These are phyloP conservation scores for Ambrosia hybrid DNA, from an alignment of 140 eudicot species.

Conservation along the genomic window DNA sequence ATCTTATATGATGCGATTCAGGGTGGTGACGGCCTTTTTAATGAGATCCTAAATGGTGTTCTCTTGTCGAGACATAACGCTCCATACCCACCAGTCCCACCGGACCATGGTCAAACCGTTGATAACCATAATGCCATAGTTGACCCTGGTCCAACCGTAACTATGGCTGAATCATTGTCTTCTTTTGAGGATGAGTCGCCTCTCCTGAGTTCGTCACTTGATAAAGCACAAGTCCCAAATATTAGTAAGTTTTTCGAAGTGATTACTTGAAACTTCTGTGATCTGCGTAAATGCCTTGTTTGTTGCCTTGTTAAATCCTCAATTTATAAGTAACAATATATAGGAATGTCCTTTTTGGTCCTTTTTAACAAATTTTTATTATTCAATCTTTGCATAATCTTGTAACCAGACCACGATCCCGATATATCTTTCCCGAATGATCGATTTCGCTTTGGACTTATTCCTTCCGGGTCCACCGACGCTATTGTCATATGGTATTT, in stretches of 20 bases:
- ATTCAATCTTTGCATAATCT: background rate
- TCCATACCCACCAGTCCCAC: slow-evolving; percentile 63
- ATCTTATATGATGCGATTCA: slow-evolving; percentile 31
- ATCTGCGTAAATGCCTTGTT: no score
- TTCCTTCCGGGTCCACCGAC: slow-evolving; percentile 98
- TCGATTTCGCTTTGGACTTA: slow-evolving; percentile 75
- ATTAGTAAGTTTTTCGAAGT: slow-evolving; percentile 41
- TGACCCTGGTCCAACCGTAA: slow-evolving; percentile 33
- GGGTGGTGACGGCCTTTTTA: slow-evolving; percentile 95
- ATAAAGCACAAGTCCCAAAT: slow-evolving; percentile 35
- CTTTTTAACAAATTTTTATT: background rate
- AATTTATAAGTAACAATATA: no score
- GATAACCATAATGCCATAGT: slow-evolving; percentile 31
- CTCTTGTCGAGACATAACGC: slow-evolving; percentile 78
- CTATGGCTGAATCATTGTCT: slow-evolving; percentile 37
- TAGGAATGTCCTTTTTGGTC: no score
- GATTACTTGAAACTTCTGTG: background rate
- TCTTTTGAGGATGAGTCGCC: slow-evolving; percentile 57
- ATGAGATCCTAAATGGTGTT: slow-evolving; percentile 78
- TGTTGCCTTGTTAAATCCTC: no score
- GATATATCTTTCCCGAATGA: slow-evolving; percentile 66
- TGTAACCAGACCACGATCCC: slow-evolving; percentile 48
- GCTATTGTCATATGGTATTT: slow-evolving; percentile 92
- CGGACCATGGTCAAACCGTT: slow-evolving; percentile 34
- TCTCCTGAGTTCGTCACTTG: slow-evolving; percentile 45